Percentiles rank a stretch among this genome's conserved stretches.
Conservation (phyloP, 2,329 filamentous ascomycete species). For the Mycosphaerelloides madeirae region DNA sequence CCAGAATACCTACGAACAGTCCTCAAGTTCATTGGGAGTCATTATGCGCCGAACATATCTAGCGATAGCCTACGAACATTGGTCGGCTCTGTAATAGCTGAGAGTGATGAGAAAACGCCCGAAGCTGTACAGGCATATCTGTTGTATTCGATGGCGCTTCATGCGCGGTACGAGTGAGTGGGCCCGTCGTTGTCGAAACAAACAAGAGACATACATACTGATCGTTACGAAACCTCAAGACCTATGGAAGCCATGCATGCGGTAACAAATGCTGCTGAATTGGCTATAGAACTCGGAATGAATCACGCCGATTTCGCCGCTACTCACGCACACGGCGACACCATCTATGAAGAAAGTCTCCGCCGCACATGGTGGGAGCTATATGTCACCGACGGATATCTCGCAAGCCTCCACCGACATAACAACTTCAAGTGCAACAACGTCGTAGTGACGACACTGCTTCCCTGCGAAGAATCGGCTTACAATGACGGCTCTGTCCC, state of each 20-base stretch:
- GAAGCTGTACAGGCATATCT: constrained; percentile 73
- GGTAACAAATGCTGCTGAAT: constrained; percentile 61
- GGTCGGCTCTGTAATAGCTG: constrained; percentile 52
- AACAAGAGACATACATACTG: too few relatives aligned
- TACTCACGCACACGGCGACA: constrained; percentile 58
- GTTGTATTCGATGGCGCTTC: constrained; percentile 70
- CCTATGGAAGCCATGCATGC: constrained; percentile 64
- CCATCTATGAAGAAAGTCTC: constrained; percentile 74
- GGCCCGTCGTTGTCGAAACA: too few relatives aligned
- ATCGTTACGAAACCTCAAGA: too few relatives aligned
- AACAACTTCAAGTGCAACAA: constrained; percentile 67
- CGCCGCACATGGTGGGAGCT: constrained; percentile 87
- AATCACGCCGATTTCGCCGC: constrained; percentile 65
- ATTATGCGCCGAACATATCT: constrained; percentile 39
- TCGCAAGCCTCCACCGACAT: constrained; percentile 71
- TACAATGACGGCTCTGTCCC: constrained; percentile 46
- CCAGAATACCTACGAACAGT: constrained; percentile 49
- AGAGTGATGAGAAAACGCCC: constrained; percentile 17
- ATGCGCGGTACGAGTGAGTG: constrained; percentile 71
- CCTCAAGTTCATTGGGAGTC: constrained; percentile 54
- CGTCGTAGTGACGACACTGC: constrained; percentile 60
- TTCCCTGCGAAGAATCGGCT: constrained; percentile 80
- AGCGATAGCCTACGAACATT: constrained; percentile 36
- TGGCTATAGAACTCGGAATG: constrained; percentile 73
- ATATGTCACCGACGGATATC: constrained; percentile 77